Evolutionary conservation across 1,284 basidiomycete species (phyloP), one percentile per base, ranked within the genome.

Genomic region (Papiliotrema flavescens): DNA sequence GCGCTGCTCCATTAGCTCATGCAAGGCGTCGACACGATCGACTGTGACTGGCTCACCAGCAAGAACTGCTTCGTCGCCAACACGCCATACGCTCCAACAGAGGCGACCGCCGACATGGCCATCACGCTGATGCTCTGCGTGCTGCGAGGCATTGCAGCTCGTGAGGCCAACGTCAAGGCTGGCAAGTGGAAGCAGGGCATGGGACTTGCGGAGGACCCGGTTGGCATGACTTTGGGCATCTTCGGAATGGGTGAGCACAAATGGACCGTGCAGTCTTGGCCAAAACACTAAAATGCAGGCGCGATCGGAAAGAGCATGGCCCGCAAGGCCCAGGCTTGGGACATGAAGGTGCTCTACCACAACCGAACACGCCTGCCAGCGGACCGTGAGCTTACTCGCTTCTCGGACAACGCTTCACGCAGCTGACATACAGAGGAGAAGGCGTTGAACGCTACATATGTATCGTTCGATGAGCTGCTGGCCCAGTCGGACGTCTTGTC

Each of bases 401-500:
- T 5, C 28, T 32, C 28, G 28, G n/a, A 32, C 28, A 32, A 32
- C 6, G 37, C 4, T 37, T 26, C 15, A 17, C 3, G 23, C 4
- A 20, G 37, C 46, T 47, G 42, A 44, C 34, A 8, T 0, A 3
- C 45, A 63, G 66, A 68, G 45, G 66, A 68, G 47, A 49, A 51
- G 48, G 51, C 51, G 0, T 52, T 60, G 20, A 54, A 54, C 17
- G 64, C 57, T 13, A 58, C 57, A 1, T 74, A 65, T 43, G 62
- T 68, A 8, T 51, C 70, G 0, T 64, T 76, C 19, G 70, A 73
- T 32, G 61, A 74, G 24, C 67, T 75, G 35, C 55, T 74, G 40
- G 56, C 51, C 13, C 58, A 60, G 2, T 60, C 66, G 11, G 63
- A 68, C 34, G 61, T 68, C 9, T 47, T 68, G 15, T 66, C 64